These are phyloP conservation scores for Sporothrix euskadiensis DNA, from an alignment of 2,329 filamentous ascomycete species.

Conservation along the genomic window DNA sequence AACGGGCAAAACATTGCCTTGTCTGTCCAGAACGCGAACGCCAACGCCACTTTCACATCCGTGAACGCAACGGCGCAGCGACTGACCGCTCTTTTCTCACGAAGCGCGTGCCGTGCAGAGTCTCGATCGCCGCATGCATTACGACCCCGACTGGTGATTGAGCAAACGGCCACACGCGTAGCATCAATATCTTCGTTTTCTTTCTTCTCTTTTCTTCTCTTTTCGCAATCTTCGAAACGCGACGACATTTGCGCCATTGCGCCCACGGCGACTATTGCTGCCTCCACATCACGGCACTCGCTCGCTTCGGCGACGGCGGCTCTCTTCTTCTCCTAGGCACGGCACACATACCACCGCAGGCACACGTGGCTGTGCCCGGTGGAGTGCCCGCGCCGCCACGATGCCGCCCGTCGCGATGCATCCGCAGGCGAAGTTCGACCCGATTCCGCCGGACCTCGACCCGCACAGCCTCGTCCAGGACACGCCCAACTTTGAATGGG, in stretches of 20 bases:
- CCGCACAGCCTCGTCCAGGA: conserved; percentile 72
- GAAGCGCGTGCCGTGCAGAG: background rate
- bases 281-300: background rate
- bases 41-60: background rate
- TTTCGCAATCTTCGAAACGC: background rate
- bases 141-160: background rate
- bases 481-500: conserved; percentile 84
- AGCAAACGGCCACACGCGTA: background rate
- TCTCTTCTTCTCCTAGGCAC: background rate
- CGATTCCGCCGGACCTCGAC: conserved; percentile 83
- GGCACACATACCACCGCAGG: background rate
- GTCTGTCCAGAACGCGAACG: background rate
- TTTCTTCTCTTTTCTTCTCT: background rate
- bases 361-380: background rate
- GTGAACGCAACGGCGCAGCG: background rate
- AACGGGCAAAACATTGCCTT: conserved; percentile 15
- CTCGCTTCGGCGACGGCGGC: background rate
- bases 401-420: conserved; percentile 72
- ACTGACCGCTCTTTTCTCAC: background rate
- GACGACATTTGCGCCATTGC: background rate
- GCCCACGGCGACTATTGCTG: background rate
- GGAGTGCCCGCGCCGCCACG: conserved; percentile 34
- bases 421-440: conserved; percentile 86
- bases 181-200: background rate
- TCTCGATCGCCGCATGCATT: background rate